phyloP scores from a whole-genome alignment of 1,284 basidiomycete genomes.

The Trichosporon sp. region DNA sequence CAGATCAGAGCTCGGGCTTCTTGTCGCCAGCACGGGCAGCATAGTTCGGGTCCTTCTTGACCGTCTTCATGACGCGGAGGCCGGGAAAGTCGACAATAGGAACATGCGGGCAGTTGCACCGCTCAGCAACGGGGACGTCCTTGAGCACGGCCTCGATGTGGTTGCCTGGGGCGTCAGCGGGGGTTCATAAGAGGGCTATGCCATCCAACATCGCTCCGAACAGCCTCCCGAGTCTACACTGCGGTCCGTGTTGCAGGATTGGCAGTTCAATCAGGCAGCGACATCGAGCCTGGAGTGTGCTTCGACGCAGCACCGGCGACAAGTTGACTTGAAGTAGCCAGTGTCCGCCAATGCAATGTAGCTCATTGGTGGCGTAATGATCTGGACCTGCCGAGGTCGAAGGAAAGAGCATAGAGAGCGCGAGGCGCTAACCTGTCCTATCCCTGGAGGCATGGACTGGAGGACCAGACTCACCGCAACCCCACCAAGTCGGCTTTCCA shows the following conservation, averaged over 20 bases:
- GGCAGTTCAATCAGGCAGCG: too few species aligned
- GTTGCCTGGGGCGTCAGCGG: conserved; percentile 23
- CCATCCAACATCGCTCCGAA: too few species aligned
- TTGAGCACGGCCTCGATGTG: conserved; percentile 42
- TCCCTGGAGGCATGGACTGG: not conserved
- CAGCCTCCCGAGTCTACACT: too few species aligned
- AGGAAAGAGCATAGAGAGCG: too few species aligned
- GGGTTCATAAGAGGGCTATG: not conserved
- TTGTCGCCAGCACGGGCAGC: not conserved
- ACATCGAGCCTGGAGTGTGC: too few species aligned
- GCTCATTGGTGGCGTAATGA: too few species aligned
- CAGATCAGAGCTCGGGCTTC: not conserved
- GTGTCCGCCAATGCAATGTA: too few species aligned
- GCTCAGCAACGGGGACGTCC: conserved; percentile 23
- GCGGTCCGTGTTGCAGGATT: too few species aligned
- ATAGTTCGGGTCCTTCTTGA: not conserved
- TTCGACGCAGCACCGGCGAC: too few species aligned
- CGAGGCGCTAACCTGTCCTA: too few species aligned
- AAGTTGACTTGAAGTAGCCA: too few species aligned
- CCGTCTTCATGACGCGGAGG: not conserved
- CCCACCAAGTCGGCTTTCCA: conserved; percentile 48
- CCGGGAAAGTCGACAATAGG: conserved; percentile 19
- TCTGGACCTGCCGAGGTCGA: too few species aligned
- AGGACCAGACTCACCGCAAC: conserved; percentile 41
- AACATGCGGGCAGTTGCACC: conserved; percentile 42